These are phyloP conservation scores for Pseudozyma thailandica DNA, from an alignment of 1,284 basidiomycete genomes.

Conservation along the genomic window DNA sequence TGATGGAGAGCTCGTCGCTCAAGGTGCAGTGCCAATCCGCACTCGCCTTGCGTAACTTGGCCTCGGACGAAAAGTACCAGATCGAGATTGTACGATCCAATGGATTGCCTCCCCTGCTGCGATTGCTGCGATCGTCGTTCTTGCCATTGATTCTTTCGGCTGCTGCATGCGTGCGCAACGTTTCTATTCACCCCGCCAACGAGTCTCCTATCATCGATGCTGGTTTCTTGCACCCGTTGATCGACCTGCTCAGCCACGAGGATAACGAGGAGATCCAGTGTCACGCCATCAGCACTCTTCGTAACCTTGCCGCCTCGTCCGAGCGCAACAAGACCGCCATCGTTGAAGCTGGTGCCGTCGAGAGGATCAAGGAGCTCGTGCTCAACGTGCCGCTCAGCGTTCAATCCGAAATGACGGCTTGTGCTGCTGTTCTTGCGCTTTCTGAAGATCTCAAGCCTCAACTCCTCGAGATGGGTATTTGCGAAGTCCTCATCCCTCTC, in stretches of 20 bases:
- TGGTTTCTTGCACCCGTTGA: slow-evolving; percentile 94
- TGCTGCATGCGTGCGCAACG: slow-evolving; percentile 97
- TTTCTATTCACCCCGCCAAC: slow-evolving; percentile 97
- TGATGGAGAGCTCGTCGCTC: slow-evolving; percentile 97
- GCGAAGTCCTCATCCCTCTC: slow-evolving; percentile 94
- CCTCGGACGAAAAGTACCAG: slow-evolving; percentile 99
- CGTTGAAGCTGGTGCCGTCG: slow-evolving; percentile 97
- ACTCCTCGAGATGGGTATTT: slow-evolving; percentile 96
- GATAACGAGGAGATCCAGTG: slow-evolving; percentile 99
- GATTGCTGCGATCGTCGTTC: slow-evolving; percentile 95
- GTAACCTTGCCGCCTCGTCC: slow-evolving; percentile 94
- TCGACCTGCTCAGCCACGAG: slow-evolving; percentile 93
- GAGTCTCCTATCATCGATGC: slow-evolving; percentile 99
- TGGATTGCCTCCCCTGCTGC: slow-evolving; percentile 89
- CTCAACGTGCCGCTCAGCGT: slow-evolving; percentile 94
- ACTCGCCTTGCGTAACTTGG: slow-evolving; percentile 92
- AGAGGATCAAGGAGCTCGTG: slow-evolving; percentile 96
- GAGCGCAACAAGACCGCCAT: slow-evolving; percentile 99
- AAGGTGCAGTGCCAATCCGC: slow-evolving; percentile 99
- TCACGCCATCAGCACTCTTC: slow-evolving; percentile 97
- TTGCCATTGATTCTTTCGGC: slow-evolving; percentile 98
- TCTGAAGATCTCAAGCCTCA: slow-evolving; percentile 67
- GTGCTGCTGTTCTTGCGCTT: slow-evolving; percentile 76
- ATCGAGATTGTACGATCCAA: slow-evolving; percentile 97
- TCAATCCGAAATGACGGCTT: slow-evolving; percentile 99